Conservation (phyloP, 2,329 filamentous ascomycete genomes). For the Orbilia oligospora region DNA sequence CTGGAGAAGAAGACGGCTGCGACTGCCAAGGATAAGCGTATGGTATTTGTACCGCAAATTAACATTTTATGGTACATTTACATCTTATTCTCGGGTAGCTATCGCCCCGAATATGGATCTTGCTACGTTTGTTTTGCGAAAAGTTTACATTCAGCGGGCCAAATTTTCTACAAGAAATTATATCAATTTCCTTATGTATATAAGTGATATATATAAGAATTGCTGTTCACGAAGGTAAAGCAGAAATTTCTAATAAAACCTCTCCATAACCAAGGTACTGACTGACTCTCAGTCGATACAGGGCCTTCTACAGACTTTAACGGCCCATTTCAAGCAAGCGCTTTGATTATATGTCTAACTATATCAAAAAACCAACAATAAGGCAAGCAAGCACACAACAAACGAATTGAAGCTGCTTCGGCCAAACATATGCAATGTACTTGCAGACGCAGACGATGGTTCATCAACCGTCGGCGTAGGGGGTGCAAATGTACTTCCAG, state of each 20-base stretch:
- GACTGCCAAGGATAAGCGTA: too few species aligned
- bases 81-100: too few species aligned
- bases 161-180: too few species aligned
- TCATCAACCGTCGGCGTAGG: slow-evolving; percentile 42
- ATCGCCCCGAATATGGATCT: too few species aligned
- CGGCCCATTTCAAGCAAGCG: background rate
- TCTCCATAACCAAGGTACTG: background rate
- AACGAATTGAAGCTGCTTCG: slow-evolving; percentile 52
- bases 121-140: too few species aligned
- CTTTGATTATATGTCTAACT: background rate
- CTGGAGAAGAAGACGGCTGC: background rate
- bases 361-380: slow-evolving; percentile 41
- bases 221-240: background rate
- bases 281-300: background rate
- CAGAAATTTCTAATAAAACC: background rate
- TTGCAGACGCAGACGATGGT: slow-evolving; percentile 47
- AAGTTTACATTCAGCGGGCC: too few species aligned
- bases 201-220: too few species aligned
- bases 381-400: slow-evolving; percentile 40
- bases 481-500: slow-evolving; percentile 34
- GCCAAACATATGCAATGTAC: slow-evolving; percentile 33
- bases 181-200: too few species aligned
- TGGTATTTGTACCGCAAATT: too few species aligned
- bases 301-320: background rate
- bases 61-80: too few species aligned